Evolutionary conservation across 495 filamentous ascomycete species (phyloP), one percentile per base, ranked within the genome.

Genomic region (Trichocladium uniseriatum): DNA sequence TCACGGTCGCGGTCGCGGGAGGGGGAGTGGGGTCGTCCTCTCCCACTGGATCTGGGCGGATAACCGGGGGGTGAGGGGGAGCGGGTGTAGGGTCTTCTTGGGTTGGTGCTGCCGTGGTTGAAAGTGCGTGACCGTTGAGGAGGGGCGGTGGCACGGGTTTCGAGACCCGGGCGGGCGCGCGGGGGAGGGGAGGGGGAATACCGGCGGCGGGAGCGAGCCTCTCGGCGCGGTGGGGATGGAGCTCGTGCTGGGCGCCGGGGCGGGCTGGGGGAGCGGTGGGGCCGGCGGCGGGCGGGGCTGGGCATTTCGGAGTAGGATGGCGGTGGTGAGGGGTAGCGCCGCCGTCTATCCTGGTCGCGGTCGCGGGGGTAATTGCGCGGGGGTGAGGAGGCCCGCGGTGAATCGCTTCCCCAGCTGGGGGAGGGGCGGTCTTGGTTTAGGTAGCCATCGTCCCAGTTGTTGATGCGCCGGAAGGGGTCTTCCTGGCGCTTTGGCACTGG

Each of bases 381-480:
- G n/a, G n/a, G n/a, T n/a, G n/a, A n/a, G n/a, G n/a, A n/a, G n/a
- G n/a, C n/a, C 27, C 5, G 27, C 27, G 27, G 27, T 10, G 27
- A 29, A 24, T 38, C 27, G 10, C 10, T 5, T 29, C 10, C 27
- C 27, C 27, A 10, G 27, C 10, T 29, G 5, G 27, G 27, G 5
- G 27, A 29, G 10, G 27, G 27, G 27, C 27, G 35, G 45, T 46
- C 50, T 24, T 32, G 32, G 10, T 11, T 28, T 20, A 51, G 39
- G 53, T 59, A 52, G 20, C 58, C 58, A 43, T 61, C 58, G 52
- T 61, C 55, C 58, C 58, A 61, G 43, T 14, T 44, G 55, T 57
- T 43, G 46, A 61, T 56, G 41, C 53, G 49, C 13, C 29, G 38
- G 52, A 49, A 46, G 15, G 58, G 58, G 47, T 58, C 51, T 38